Evolutionary conservation across 257 asterid genomes (phyloP).

Genomic region (Gentiana macrophylla): DNA sequence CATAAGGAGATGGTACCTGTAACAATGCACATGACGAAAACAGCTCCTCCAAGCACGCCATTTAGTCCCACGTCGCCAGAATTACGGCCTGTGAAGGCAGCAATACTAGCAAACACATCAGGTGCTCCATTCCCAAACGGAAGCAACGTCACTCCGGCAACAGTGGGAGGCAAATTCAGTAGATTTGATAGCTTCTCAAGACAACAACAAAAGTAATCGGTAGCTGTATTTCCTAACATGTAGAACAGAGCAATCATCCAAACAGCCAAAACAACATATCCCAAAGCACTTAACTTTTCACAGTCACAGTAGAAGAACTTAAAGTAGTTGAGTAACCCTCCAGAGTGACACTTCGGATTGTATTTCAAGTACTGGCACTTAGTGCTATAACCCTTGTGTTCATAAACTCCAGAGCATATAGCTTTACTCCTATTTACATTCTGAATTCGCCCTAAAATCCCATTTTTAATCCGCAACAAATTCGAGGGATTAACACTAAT

Average conservation of each 20-base stretch:
- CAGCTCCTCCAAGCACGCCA: constrained; percentile 82
- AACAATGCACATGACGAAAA: constrained; percentile 69
- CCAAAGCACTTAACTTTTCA: constrained; percentile 22
- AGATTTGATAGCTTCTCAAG: constrained; percentile 50
- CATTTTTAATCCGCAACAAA: neutral
- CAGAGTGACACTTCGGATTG: constrained; percentile 53
- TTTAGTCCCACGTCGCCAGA: constrained; percentile 74
- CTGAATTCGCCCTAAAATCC: constrained; percentile 1
- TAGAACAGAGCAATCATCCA: constrained; percentile 68
- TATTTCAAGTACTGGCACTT: constrained; percentile 51
- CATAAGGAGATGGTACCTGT: constrained; percentile 52
- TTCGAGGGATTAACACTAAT: constrained; percentile 9
- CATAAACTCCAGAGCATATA: constrained; percentile 44
- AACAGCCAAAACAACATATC: constrained; percentile 34
- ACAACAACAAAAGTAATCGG: constrained; percentile 69
- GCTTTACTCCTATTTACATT: constrained; percentile 13
- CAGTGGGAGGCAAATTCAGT: constrained; percentile 55
- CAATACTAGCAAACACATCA: constrained; percentile 79
- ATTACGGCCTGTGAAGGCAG: constrained; percentile 53
- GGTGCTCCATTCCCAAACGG: constrained; percentile 92
- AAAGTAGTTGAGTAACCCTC: constrained; percentile 52
- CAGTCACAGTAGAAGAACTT: constrained; percentile 63
- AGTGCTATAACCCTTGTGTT: constrained; percentile 35
- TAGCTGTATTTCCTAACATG: constrained; percentile 76
- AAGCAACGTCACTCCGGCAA: constrained; percentile 84